Conservation (phyloP, 2,329 filamentous ascomycete genomes). For the Lachnellula occidentalis region DNA sequence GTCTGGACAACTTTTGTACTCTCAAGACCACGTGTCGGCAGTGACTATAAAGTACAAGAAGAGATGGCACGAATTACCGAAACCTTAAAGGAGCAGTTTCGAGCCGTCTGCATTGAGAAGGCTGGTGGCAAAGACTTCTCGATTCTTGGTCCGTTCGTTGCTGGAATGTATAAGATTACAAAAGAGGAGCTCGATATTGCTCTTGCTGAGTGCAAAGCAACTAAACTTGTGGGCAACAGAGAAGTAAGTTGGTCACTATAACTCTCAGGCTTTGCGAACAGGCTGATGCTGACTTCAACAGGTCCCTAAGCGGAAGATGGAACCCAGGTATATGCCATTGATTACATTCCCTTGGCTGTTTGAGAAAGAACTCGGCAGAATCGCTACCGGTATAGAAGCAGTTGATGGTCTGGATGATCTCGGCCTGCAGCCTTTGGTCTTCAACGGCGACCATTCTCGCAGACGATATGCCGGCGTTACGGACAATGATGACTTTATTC, state of each 20-base stretch:
- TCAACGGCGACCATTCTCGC: slow-evolving; percentile 11
- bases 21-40: slow-evolving; percentile 62
- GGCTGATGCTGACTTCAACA: neutral
- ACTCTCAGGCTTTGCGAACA: neutral
- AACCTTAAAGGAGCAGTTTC: slow-evolving; percentile 64
- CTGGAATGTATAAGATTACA: slow-evolving; percentile 84
- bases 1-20: slow-evolving; percentile 84
- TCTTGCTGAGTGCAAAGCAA: slow-evolving; percentile 42
- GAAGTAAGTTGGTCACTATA: slow-evolving; percentile 18
- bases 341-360: slow-evolving; percentile 67
- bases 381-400: slow-evolving; percentile 46
- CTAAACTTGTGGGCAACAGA: slow-evolving; percentile 34
- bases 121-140: slow-evolving; percentile 56
- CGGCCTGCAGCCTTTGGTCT: slow-evolving; percentile 12
- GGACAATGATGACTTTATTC: slow-evolving; percentile 25
- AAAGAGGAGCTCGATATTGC: slow-evolving; percentile 61
- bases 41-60: slow-evolving; percentile 84
- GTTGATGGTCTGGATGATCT: slow-evolving; percentile 21
- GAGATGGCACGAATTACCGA: slow-evolving; percentile 66
- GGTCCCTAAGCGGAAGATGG: neutral
- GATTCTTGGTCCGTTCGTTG: slow-evolving; percentile 64
- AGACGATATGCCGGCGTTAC: slow-evolving; percentile 1
- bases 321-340: neutral
- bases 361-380: slow-evolving; percentile 60
- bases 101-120: slow-evolving; percentile 57